phyloP scores from a whole-genome alignment of 2,329 filamentous ascomycete genomes.

The Ophiocordyceps camponoti-floridani region DNA sequence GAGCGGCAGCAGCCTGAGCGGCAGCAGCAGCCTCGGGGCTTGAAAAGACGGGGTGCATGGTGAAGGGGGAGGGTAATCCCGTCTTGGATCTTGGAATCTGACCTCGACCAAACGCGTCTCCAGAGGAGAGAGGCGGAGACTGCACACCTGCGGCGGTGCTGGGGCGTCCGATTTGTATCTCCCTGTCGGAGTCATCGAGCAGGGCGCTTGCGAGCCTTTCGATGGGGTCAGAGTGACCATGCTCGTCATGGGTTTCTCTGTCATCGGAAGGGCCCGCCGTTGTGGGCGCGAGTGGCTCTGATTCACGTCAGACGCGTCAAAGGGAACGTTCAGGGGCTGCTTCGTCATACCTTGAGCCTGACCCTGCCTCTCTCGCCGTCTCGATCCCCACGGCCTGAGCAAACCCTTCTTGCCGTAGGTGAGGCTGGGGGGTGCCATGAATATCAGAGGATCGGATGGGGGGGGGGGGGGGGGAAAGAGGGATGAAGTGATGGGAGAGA shows the following conservation, averaged over 20 bases:
- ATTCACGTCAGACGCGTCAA: conserved; percentile 2
- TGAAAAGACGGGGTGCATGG: conserved; percentile 3
- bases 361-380: not conserved
- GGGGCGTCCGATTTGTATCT: too few relatives aligned
- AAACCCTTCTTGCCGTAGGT: not conserved
- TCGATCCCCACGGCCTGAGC: not conserved
- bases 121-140: not conserved
- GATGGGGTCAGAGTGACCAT: conserved; percentile 3
- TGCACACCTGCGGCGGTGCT: not conserved
- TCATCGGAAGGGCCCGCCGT: conserved; percentile 1
- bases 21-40: not conserved
- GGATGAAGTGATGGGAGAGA: not conserved
- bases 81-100: not conserved
- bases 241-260: conserved; percentile 3
- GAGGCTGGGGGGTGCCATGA: not conserved
- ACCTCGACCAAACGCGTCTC: not conserved
- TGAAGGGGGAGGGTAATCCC: conserved; percentile 1
- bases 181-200: conserved; percentile 9
- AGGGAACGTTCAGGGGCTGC: not conserved
- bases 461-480: not conserved
- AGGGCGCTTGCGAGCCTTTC: conserved; percentile 13
- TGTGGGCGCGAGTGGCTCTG: conserved; percentile 1
- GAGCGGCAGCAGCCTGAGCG: not conserved
- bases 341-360: not conserved
- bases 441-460: not conserved